Conservation (phyloP, 163 green algal species). For the Coccomyxa subellipsoidea region DNA sequence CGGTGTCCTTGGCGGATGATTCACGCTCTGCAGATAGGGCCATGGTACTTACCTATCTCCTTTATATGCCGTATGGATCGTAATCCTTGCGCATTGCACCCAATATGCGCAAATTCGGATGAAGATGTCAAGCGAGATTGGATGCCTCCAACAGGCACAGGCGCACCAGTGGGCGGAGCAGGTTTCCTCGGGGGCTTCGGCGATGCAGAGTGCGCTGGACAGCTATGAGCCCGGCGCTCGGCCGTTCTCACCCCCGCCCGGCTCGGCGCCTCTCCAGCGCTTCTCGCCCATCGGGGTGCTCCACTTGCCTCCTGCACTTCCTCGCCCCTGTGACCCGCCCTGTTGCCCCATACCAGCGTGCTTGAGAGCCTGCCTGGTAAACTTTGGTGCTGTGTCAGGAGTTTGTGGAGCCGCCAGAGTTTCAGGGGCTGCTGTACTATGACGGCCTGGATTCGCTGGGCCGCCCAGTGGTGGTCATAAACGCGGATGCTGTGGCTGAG, state of each 20-base stretch:
- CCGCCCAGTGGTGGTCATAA: constrained; percentile 73
- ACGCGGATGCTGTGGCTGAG: constrained; percentile 47
- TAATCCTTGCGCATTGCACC: no score
- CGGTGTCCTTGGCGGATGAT: neutral
- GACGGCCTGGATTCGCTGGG: constrained; percentile 69
- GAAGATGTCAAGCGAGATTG: no score
- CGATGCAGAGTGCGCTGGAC: constrained; percentile 5
- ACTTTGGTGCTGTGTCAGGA: neutral
- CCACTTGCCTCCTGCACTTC: no score
- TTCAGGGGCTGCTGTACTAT: constrained; percentile 37
- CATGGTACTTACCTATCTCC: neutral
- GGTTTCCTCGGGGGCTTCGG: neutral
- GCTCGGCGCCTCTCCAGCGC: neutral
- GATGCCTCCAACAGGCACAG: neutral
- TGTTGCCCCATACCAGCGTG: neutral
- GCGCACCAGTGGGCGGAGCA: neutral
- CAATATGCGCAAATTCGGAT: no score
- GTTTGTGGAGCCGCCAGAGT: constrained; percentile 30
- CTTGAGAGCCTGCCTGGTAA: neutral
- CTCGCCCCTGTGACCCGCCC: neutral
- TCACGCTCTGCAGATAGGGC: neutral
- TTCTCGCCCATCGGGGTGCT: neutral
- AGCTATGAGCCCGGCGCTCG: neutral
- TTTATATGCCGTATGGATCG: no score
- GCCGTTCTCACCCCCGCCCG: constrained; percentile 10